Evolutionary conservation across 768 basidiomycete genomes (phyloP).

Genomic region (Termitomyces sp.): DNA sequence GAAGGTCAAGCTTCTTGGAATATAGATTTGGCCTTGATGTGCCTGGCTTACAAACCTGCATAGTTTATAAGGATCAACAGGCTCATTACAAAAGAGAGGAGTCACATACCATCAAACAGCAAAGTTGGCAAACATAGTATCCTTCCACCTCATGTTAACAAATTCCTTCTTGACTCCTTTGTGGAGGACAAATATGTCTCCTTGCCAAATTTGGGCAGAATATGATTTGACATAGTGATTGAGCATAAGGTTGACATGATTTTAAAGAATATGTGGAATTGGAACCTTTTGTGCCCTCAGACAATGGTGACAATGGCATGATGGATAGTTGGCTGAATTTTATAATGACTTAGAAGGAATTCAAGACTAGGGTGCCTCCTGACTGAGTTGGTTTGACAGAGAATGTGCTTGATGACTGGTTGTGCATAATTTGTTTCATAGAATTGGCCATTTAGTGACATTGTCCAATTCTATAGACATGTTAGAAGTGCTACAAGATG

Average conservation of each 20-base stretch:
- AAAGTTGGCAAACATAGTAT: background rate
- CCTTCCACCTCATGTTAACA: background rate
- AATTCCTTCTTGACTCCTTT: background rate
- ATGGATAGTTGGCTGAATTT: background rate
- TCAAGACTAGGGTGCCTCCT: background rate
- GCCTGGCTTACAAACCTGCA: background rate
- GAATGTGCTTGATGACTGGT: background rate
- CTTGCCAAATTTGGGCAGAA: background rate
- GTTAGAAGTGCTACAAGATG: too few relatives aligned
- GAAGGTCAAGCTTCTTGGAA: background rate
- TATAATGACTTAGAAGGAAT: background rate
- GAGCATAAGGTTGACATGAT: background rate
- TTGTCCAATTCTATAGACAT: background rate
- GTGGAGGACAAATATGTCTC: background rate
- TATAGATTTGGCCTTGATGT: background rate
- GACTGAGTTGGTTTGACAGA: background rate
- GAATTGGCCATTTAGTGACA: background rate
- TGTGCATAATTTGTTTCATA: background rate
- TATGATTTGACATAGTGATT: background rate
- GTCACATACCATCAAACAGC: background rate
- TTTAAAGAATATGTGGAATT: background rate
- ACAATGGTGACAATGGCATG: background rate
- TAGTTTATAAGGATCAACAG: background rate
- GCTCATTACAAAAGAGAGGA: background rate
- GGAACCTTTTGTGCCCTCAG: background rate